A percentile compares a stretch with the other conserved stretches of the same genome.
These are phyloP conservation scores for Trapa bicornis DNA, from an alignment of 345 rosid genomes.

Conservation along the genomic window DNA sequence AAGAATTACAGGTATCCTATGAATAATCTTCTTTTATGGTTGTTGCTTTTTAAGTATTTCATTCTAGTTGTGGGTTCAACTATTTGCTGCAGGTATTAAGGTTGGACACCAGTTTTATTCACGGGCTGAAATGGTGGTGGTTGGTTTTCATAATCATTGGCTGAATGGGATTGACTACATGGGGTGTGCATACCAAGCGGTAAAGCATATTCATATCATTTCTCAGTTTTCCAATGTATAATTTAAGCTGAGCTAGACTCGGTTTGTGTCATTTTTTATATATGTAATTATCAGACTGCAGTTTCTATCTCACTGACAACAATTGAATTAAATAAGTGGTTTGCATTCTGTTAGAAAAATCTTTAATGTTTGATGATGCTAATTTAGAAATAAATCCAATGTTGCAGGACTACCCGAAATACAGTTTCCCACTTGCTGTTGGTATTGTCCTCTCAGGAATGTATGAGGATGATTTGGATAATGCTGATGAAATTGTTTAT, in stretches of 20 bases:
- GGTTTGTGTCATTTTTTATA: too few species aligned
- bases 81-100: conserved; percentile 45
- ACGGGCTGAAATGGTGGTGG: conserved; percentile 83
- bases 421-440: conserved; percentile 54
- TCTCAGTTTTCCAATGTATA: neutral
- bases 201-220: conserved; percentile 15
- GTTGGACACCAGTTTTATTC: conserved; percentile 89
- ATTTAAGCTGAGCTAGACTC: neutral
- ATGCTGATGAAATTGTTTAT: conserved; percentile 74
- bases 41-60: neutral
- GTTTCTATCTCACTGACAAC: neutral
- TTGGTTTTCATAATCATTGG: conserved; percentile 92
- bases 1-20: neutral
- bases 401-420: conserved; percentile 39
- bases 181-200: conserved; percentile 53
- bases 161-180: conserved; percentile 84
- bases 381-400: neutral
- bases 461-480: conserved; percentile 95
- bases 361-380: neutral
- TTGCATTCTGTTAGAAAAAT: neutral
- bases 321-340: neutral
- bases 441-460: conserved; percentile 79
- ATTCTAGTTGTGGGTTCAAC: neutral
- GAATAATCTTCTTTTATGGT: neutral
- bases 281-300: too few species aligned